phyloP scores from a whole-genome alignment of 192 early-diverging fungal species.

The Linnemannia hyalina region DNA sequence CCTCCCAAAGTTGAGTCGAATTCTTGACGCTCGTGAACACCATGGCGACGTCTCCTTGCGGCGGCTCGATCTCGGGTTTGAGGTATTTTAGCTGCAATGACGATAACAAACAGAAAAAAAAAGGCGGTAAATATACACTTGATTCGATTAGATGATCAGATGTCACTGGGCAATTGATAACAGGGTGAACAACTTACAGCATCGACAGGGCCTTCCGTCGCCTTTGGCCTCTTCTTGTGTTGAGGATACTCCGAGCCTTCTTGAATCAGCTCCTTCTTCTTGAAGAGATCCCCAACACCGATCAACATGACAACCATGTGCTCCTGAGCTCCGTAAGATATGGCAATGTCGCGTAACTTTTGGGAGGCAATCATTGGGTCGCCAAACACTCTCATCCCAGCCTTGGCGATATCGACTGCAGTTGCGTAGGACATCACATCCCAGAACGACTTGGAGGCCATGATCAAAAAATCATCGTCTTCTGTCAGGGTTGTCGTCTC shows the following conservation, averaged over 20 bases:
- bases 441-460: conserved; percentile 83
- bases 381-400: conserved; percentile 67
- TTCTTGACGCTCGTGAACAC: conserved; percentile 96
- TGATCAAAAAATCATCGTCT: conserved; percentile 85
- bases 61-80: conserved; percentile 87
- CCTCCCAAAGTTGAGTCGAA: conserved; percentile 93
- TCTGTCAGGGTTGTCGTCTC: conserved; percentile 80
- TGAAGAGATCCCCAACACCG: conserved; percentile 85
- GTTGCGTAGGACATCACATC: conserved; percentile 84
- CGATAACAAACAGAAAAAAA: neutral
- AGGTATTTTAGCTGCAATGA: conserved; percentile 50
- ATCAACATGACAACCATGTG: conserved; percentile 93
- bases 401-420: conserved; percentile 88
- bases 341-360: conserved; percentile 89
- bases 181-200: conserved; percentile 54
- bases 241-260: conserved; percentile 40
- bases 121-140: neutral
- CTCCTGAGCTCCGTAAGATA: conserved; percentile 82
- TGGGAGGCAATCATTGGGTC: conserved; percentile 83
- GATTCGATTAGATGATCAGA: too few relatives aligned
- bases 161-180: too few relatives aligned
- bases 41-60: conserved; percentile 84
- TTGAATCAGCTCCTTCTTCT: conserved; percentile 48
- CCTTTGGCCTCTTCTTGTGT: conserved; percentile 59
- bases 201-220: conserved; percentile 67